These are phyloP conservation scores for Neobulgaria alba DNA, from an alignment of 2,329 filamentous ascomycete genomes.

Conservation along the genomic window DNA sequence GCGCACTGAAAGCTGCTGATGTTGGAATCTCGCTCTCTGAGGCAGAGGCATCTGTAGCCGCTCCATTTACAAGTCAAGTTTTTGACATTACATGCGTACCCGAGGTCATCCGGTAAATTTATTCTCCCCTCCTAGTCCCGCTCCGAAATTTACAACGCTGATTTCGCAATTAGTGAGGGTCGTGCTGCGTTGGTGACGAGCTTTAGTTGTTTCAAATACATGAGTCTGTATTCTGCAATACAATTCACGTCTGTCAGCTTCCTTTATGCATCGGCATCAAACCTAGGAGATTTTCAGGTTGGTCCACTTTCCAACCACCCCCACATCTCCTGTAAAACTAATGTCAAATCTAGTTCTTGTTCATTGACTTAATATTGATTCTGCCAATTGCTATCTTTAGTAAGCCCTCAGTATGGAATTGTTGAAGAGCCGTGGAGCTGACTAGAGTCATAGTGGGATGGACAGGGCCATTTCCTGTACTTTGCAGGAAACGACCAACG, in stretches of 20 bases:
- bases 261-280: slow-evolving; percentile 85
- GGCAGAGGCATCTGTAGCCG: slow-evolving; percentile 95
- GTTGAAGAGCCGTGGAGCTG: neutral
- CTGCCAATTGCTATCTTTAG: slow-evolving; percentile 94
- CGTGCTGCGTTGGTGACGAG: slow-evolving; percentile 93
- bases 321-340: neutral
- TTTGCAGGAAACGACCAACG: slow-evolving; percentile 80
- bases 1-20: slow-evolving; percentile 91
- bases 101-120: slow-evolving; percentile 67
- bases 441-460: slow-evolving; percentile 75
- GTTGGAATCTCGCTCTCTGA: slow-evolving; percentile 96
- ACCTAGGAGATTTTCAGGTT: slow-evolving; percentile 92
- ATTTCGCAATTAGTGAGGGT: slow-evolving; percentile 54
- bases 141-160: no score
- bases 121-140: slow-evolving; percentile 6
- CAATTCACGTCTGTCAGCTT: slow-evolving; percentile 98
- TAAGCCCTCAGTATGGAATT: slow-evolving; percentile 32
- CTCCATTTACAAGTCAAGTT: slow-evolving; percentile 88
- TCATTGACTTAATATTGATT: slow-evolving; percentile 88
- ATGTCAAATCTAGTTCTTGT: slow-evolving; percentile 57
- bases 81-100: slow-evolving; percentile 97
- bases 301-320: slow-evolving; percentile 7
- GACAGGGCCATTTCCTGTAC: slow-evolving; percentile 71
- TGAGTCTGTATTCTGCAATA: slow-evolving; percentile 98
- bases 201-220: slow-evolving; percentile 99